Conservation (phyloP, 345 rosid species). For the Bruguiera parviflora region DNA sequence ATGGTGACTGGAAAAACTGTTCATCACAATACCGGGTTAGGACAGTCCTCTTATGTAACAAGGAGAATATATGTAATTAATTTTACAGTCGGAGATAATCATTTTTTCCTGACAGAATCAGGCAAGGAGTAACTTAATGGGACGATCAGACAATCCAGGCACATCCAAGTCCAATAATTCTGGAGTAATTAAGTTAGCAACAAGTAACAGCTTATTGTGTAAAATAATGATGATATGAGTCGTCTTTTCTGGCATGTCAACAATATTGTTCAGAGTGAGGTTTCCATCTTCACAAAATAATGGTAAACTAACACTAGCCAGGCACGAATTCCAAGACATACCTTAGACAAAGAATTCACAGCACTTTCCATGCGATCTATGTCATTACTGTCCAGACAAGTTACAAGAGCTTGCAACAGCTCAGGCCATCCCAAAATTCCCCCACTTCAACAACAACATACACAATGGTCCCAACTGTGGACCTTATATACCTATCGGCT, state of each 20-base stretch:
- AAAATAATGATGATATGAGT: too few species aligned
- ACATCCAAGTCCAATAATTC: conserved; percentile 61
- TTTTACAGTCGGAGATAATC: conserved; percentile 9
- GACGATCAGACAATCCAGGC: conserved; percentile 81
- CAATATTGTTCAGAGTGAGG: too few species aligned
- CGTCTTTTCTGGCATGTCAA: too few species aligned
- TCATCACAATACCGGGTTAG: conserved; percentile 17
- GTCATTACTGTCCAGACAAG: conserved; percentile 84
- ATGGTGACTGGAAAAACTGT: conserved; percentile 92
- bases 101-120: conserved; percentile 64
- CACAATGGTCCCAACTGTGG: too few species aligned
- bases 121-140: conserved; percentile 75
- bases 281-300: background rate
- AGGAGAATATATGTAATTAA: background rate
- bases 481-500: too few species aligned
- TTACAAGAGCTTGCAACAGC: conserved; percentile 52
- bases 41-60: background rate
- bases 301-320: background rate
- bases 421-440: too few species aligned
- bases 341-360: conserved; percentile 94
- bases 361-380: conserved; percentile 93
- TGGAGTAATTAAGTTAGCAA: background rate
- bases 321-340: conserved; percentile 21
- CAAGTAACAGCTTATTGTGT: background rate
- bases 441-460: too few species aligned